Conservation (phyloP, 345 rosid genomes). For the Theobroma cacao region DNA sequence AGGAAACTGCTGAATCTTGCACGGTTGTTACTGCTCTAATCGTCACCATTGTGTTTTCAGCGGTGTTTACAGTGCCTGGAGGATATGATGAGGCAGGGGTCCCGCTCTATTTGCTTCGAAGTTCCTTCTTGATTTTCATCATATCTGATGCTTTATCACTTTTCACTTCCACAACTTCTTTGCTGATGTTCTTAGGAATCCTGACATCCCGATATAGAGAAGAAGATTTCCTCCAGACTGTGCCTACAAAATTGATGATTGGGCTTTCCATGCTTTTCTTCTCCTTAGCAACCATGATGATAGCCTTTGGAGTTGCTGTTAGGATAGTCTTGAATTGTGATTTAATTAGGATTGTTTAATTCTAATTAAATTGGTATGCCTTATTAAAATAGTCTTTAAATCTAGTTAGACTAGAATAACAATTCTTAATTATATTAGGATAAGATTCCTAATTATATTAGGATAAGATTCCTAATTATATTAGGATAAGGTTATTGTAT, state of each 20-base stretch:
- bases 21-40: slow-evolving; percentile 56
- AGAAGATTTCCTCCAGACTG: slow-evolving; percentile 43
- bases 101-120: slow-evolving; percentile 10
- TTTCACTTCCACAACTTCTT: slow-evolving; percentile 44
- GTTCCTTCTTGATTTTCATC: slow-evolving; percentile 36
- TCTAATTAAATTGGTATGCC: too few species aligned
- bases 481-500: too few species aligned
- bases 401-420: too few species aligned
- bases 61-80: slow-evolving; percentile 51
- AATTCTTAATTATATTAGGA: too few species aligned
- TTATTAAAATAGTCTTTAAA: too few species aligned
- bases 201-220: slow-evolving; percentile 54
- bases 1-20: slow-evolving; percentile 49
- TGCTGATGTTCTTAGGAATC: slow-evolving; percentile 53
- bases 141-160: slow-evolving; percentile 50
- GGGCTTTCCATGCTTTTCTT: slow-evolving; percentile 64
- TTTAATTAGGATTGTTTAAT: too few species aligned
- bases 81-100: slow-evolving; percentile 29
- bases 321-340: too few species aligned
- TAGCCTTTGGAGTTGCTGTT: slow-evolving; percentile 49
- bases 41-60: slow-evolving; percentile 59
- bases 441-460: too few species aligned
- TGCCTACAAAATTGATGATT: slow-evolving; percentile 51
- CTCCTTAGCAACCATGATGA: slow-evolving; percentile 71
- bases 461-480: too few species aligned